Percentiles rank a stretch among this genome's conserved stretches.
phyloP scores from a whole-genome alignment of 768 basidiomycete genomes.

The Dioszegia aurantiaca region DNA sequence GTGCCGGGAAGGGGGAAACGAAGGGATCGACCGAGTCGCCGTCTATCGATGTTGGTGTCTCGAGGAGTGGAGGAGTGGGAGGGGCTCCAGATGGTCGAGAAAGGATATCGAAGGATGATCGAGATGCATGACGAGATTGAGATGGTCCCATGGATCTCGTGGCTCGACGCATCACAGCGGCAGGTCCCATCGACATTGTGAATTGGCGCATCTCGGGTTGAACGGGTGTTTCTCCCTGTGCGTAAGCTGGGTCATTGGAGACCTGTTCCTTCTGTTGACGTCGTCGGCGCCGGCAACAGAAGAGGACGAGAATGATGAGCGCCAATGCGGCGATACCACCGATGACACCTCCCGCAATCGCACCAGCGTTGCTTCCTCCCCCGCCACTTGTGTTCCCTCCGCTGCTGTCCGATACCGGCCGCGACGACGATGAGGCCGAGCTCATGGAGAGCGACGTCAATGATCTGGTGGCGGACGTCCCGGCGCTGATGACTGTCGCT shows the following conservation, averaged over 20 bases:
- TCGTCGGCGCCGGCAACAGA: conserved; percentile 45
- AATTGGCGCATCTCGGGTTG: conserved; percentile 12
- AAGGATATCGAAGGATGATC: conserved; percentile 10
- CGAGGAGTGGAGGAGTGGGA: neutral
- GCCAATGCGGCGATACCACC: conserved; percentile 50
- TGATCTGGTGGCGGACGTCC: conserved; percentile 14
- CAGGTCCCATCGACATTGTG: neutral
- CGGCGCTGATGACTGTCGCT: conserved; percentile 15
- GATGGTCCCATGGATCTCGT: conserved; percentile 5
- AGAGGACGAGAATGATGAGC: conserved; percentile 46
- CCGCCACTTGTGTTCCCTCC: conserved; percentile 1
- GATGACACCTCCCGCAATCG: conserved; percentile 49
- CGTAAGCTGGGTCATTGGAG: conserved; percentile 3
- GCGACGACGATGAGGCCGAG: neutral
- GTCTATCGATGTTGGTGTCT: neutral
- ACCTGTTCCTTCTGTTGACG: conserved; percentile 12
- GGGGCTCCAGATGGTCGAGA: conserved; percentile 2
- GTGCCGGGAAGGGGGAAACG: conserved; percentile 14
- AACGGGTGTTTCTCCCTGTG: neutral
- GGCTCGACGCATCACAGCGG: conserved; percentile 10
- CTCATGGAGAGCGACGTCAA: conserved; percentile 1
- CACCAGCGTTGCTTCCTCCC: conserved; percentile 25
- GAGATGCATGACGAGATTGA: neutral
- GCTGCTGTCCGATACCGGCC: conserved; percentile 5
- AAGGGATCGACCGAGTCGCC: conserved; percentile 8